phyloP scores from a whole-genome alignment of 2,329 filamentous ascomycete species.

The Polychaeton citri region DNA sequence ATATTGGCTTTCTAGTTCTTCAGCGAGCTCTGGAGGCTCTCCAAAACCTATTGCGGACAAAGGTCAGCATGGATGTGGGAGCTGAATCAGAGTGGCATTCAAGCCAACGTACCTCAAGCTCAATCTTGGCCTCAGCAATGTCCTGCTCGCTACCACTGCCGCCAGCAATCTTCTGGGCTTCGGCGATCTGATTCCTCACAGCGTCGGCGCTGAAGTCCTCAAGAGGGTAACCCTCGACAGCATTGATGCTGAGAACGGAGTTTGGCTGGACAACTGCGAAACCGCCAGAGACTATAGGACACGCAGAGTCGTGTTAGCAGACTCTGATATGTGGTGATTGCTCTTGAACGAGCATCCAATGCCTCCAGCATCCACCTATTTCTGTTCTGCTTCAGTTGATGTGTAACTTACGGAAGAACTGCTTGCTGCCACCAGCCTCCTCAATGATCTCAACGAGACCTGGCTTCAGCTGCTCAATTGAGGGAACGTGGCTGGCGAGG shows the following conservation, averaged over 20 bases:
- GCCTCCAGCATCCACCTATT: neutral
- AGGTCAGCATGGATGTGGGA: neutral
- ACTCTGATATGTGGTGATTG: too few species aligned
- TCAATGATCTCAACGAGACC: constrained; percentile 91
- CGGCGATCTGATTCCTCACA: constrained; percentile 77
- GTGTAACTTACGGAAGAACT: constrained; percentile 92
- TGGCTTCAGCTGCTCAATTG: constrained; percentile 97
- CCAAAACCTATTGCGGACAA: constrained; percentile 49
- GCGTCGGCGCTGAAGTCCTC: constrained; percentile 91
- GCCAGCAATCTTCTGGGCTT: constrained; percentile 88
- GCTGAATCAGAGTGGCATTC: neutral
- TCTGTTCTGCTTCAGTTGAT: too few species aligned
- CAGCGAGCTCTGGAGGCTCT: constrained; percentile 66
- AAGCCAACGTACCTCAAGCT: constrained; percentile 66
- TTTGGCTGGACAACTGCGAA: constrained; percentile 95
- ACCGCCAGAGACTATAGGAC: constrained; percentile 67
- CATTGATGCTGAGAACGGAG: constrained; percentile 94
- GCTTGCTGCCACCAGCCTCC: constrained; percentile 80
- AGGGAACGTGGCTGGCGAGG: constrained; percentile 95
- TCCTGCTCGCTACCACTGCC: constrained; percentile 92
- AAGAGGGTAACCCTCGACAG: constrained; percentile 83
- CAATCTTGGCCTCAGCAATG: constrained; percentile 97
- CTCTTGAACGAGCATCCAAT: too few species aligned
- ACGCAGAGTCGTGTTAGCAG: neutral
- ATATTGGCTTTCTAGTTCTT: constrained; percentile 48